phyloP scores from a whole-genome alignment of 345 rosid genomes.

The Barbarea vulgaris region DNA sequence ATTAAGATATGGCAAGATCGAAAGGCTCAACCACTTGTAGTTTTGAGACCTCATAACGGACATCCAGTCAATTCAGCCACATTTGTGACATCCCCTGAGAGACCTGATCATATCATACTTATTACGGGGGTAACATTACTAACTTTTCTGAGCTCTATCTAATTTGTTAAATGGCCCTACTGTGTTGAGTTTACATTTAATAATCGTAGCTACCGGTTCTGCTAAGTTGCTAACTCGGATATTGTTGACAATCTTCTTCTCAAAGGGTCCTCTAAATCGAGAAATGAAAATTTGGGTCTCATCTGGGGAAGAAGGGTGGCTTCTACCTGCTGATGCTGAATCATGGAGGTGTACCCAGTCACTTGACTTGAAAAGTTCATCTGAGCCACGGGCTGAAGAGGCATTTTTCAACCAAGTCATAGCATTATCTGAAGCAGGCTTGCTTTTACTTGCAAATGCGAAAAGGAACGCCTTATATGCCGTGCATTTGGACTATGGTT shows the following conservation, averaged over 20 bases:
- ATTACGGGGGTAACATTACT: slow-evolving; percentile 68
- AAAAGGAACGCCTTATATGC: slow-evolving; percentile 85
- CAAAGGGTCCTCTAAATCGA: slow-evolving; percentile 78
- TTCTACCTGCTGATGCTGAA: slow-evolving; percentile 62
- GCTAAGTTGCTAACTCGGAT: neutral
- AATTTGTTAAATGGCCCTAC: neutral
- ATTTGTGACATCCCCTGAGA: slow-evolving; percentile 67
- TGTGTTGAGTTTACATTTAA: slow-evolving; percentile 16
- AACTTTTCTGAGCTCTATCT: slow-evolving; percentile 3
- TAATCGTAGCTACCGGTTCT: neutral
- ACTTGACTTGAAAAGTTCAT: slow-evolving; percentile 71
- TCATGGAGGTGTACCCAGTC: slow-evolving; percentile 82
- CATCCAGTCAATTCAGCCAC: slow-evolving; percentile 74
- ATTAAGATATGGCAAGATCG: slow-evolving; percentile 93
- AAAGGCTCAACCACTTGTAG: slow-evolving; percentile 64
- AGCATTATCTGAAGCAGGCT: slow-evolving; percentile 68
- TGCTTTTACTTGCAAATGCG: slow-evolving; percentile 83
- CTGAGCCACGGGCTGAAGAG: slow-evolving; percentile 57
- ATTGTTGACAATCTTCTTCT: neutral
- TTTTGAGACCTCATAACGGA: slow-evolving; percentile 85
- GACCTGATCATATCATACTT: slow-evolving; percentile 82
- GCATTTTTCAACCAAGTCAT: slow-evolving; percentile 87
- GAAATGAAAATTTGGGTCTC: slow-evolving; percentile 88
- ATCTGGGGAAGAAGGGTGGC: slow-evolving; percentile 78
- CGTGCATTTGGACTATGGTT: slow-evolving; percentile 80